These are phyloP conservation scores for Acidiella bohemica DNA, from an alignment of 495 filamentous ascomycete genomes.

Conservation along the genomic window DNA sequence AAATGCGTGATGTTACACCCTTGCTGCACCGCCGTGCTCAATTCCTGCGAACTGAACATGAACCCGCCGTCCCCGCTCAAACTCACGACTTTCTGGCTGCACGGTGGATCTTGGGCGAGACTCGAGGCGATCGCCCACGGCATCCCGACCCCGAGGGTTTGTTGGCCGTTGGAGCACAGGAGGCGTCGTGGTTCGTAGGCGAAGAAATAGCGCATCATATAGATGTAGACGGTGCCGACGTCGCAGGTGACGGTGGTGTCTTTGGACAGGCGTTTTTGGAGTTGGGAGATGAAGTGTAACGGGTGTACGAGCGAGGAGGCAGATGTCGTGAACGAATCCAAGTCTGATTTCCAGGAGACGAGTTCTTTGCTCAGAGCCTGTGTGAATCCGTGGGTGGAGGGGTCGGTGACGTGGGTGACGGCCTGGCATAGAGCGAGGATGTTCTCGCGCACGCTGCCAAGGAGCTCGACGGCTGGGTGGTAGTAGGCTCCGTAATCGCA, in stretches of 20 bases:
- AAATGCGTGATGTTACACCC: slow-evolving; percentile 33
- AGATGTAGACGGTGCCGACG: slow-evolving; percentile 33
- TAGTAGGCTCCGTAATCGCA: slow-evolving; percentile 27
- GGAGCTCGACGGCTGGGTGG: slow-evolving; percentile 25
- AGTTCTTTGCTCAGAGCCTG: slow-evolving; percentile 18
- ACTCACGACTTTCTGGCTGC: slow-evolving; percentile 26
- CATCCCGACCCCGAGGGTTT: slow-evolving; percentile 31
- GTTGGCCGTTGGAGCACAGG: slow-evolving; percentile 31
- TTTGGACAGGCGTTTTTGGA: slow-evolving; percentile 23
- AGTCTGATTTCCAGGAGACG: slow-evolving; percentile 17
- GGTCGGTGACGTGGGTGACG: slow-evolving; percentile 18
- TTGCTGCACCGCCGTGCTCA: slow-evolving; percentile 27
- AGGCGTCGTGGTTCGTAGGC: slow-evolving; percentile 27
- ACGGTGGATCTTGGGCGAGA: slow-evolving; percentile 24
- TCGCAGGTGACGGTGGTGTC: slow-evolving; percentile 26
- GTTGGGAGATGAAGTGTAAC: slow-evolving; percentile 26
- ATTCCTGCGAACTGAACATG: slow-evolving; percentile 29
- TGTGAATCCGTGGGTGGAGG: slow-evolving; percentile 16
- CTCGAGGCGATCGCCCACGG: slow-evolving; percentile 33
- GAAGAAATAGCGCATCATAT: slow-evolving; percentile 31
- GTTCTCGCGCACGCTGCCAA: slow-evolving; percentile 24
- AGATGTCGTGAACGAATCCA: slow-evolving; percentile 7
- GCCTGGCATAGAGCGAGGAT: slow-evolving; percentile 19
- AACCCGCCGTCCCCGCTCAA: slow-evolving; percentile 29
- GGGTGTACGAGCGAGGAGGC: slow-evolving; percentile 25